phyloP scores from a whole-genome alignment of 306 rosid genomes.

The Senna tora region DNA sequence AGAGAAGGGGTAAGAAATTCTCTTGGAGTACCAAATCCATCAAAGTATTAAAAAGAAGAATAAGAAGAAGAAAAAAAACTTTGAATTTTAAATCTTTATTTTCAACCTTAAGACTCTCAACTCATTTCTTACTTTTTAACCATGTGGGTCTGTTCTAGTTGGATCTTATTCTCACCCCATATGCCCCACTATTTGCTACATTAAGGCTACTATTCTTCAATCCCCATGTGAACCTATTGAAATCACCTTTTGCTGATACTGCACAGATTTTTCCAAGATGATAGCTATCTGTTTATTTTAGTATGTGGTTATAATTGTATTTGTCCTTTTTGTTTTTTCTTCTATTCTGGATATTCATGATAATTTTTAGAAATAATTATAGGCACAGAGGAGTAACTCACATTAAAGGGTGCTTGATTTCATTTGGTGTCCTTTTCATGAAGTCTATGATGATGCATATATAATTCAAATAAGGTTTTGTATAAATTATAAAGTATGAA shows the following conservation, averaged over 20 bases:
- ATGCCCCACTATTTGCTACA: conserved; percentile 30
- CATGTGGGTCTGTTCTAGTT: conserved; percentile 35
- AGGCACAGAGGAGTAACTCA: background rate
- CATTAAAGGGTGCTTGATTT: background rate
- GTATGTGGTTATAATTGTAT: background rate
- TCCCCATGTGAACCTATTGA: conserved; percentile 50
- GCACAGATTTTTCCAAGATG: too few relatives aligned
- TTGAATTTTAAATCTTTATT: conserved; percentile 52
- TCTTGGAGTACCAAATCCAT: conserved; percentile 39
- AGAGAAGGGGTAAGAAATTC: conserved; percentile 47
- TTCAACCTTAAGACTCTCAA: conserved; percentile 57
- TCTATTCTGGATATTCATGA: background rate
- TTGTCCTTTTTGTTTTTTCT: background rate
- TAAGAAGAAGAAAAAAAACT: conserved; percentile 41
- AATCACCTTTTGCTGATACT: background rate
- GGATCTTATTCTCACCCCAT: conserved; percentile 48
- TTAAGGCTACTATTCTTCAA: conserved; percentile 44
- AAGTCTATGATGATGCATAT: background rate
- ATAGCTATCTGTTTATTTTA: background rate
- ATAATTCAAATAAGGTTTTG: background rate
- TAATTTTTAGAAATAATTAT: background rate
- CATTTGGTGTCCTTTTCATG: background rate
- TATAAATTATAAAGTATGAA: background rate
- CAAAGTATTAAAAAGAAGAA: conserved; percentile 36
- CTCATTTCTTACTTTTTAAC: conserved; percentile 41